phyloP scores from a whole-genome alignment of 371 early-diverging fungal species.

The Lichtheimia hyalospora region DNA sequence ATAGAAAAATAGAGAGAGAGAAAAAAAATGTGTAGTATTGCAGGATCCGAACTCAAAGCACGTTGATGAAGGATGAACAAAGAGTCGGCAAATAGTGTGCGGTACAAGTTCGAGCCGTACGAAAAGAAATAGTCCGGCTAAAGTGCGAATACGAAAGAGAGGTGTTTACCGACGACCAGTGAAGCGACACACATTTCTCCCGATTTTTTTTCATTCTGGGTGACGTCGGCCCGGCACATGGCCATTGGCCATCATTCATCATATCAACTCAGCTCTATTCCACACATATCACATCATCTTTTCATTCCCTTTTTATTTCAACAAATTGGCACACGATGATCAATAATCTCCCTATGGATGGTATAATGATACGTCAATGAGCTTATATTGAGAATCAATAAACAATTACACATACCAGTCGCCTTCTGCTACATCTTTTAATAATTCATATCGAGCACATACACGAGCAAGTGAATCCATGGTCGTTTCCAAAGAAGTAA shows the following conservation, averaged over 20 bases:
- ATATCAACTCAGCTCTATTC: no score
- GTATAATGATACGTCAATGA: background rate
- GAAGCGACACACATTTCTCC: no score
- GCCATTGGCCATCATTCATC: no score
- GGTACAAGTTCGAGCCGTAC: constrained; percentile 18
- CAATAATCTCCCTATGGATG: constrained; percentile 13
- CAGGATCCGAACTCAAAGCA: background rate
- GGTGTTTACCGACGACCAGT: background rate
- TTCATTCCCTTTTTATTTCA: no score
- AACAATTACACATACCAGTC: constrained; percentile 15
- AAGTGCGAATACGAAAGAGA: constrained; percentile 14
- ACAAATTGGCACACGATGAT: constrained; percentile 2
- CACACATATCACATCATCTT: no score
- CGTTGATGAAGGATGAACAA: constrained; percentile 1
- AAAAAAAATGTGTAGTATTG: background rate
- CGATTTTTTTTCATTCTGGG: no score
- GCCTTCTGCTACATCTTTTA: constrained; percentile 21
- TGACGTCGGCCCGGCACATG: no score
- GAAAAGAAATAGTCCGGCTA: constrained; percentile 14
- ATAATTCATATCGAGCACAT: constrained; percentile 33
- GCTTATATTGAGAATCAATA: background rate
- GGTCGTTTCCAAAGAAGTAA: constrained; percentile 26
- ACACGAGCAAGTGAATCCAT: constrained; percentile 31
- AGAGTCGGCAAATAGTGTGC: background rate
- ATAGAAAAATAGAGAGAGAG: constrained; percentile 5